A percentile compares a stretch with the other conserved stretches of the same genome.
phyloP scores from a whole-genome alignment of 352 stramenopile species.

The Globisporangium spinosum region DNA sequence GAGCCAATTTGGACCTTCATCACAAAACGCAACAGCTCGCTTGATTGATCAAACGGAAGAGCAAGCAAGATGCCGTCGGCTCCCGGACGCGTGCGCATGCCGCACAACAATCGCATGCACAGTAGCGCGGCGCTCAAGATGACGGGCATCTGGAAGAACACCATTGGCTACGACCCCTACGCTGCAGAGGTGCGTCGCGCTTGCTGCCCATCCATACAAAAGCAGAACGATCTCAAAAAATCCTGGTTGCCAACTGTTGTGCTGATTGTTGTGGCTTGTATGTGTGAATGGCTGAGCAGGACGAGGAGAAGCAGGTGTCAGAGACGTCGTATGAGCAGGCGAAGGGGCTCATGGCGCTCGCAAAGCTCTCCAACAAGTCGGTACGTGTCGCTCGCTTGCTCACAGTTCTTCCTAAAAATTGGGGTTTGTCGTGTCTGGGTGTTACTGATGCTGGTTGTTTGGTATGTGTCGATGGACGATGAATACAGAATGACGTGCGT shows the following conservation, averaged over 20 bases:
- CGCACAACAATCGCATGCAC: constrained; percentile 97
- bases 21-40: neutral
- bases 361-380: constrained; percentile 92
- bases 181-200: constrained; percentile 39
- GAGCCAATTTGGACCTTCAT: neutral
- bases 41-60: neutral
- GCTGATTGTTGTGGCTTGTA: neutral
- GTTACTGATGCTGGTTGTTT: constrained; percentile 4
- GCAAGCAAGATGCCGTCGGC: constrained; percentile 77
- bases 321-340: constrained; percentile 86
- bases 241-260: neutral
- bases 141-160: constrained; percentile 96
- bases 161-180: constrained; percentile 96
- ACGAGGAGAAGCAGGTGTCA: constrained; percentile 55
- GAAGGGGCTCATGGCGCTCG: constrained; percentile 92
- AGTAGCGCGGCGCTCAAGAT: constrained; percentile 93
- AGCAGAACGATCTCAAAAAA: neutral
- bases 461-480: too few relatives aligned
- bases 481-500: constrained; percentile 57
- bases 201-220: neutral
- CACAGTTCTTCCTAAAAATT: neutral
- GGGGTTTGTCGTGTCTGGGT: too few relatives aligned
- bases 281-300: constrained; percentile 16
- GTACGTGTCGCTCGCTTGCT: constrained; percentile 29
- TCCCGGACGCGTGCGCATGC: constrained; percentile 91